These are phyloP conservation scores for Chrysoporthe cubensis DNA, from an alignment of 2,329 filamentous ascomycete genomes.

Conservation along the genomic window DNA sequence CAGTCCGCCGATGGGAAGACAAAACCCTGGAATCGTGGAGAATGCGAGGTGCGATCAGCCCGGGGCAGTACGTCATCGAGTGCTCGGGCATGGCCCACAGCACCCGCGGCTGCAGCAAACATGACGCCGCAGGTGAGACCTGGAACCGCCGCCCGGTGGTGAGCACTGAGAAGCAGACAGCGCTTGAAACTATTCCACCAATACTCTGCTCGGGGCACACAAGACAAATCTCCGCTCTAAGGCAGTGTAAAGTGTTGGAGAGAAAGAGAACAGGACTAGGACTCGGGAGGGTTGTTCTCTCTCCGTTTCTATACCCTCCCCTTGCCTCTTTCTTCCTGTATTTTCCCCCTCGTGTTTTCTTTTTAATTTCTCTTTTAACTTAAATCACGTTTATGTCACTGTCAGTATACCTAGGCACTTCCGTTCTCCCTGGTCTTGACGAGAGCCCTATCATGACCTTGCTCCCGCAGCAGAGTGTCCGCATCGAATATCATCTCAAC, in stretches of 20 bases:
- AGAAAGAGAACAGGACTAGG: not conserved
- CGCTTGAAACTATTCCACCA: too few species aligned
- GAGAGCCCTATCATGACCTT: not conserved
- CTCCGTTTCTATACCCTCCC: too few species aligned
- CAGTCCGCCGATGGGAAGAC: not conserved
- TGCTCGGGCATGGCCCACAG: not conserved
- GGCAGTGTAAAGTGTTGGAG: too few species aligned
- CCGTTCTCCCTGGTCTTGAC: not conserved
- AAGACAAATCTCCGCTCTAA: slow-evolving; percentile 18
- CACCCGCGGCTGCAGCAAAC: not conserved
- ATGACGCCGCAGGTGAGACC: too few species aligned
- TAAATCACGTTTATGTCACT: not conserved
- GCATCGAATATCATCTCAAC: slow-evolving; percentile 31
- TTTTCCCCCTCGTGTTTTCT: not conserved
- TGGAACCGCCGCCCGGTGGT: too few species aligned
- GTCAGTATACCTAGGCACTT: not conserved
- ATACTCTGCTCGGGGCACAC: too few species aligned
- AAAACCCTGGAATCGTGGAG: not conserved
- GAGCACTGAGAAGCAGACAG: too few species aligned
- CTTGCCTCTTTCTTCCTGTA: too few species aligned
- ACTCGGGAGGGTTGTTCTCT: too few species aligned
- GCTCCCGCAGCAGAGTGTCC: slow-evolving; percentile 22
- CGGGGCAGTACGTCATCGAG: not conserved
- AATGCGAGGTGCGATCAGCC: not conserved
- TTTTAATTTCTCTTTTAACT: not conserved